Conservation (phyloP, 2,329 filamentous ascomycete genomes). For the Chalara sp. region DNA sequence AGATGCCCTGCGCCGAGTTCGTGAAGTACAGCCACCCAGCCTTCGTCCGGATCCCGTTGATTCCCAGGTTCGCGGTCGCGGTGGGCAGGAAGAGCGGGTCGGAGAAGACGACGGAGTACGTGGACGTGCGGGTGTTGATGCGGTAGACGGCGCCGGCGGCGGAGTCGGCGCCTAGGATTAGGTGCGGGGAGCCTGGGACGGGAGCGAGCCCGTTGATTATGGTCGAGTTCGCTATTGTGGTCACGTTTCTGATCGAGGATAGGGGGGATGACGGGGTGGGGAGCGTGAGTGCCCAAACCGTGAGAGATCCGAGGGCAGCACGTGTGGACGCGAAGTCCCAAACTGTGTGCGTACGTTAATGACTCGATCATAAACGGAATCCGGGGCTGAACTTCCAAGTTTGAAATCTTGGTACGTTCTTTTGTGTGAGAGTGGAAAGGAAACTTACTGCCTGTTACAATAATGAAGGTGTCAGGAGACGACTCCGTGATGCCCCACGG, state of each 20-base stretch:
- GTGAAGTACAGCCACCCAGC: slow-evolving; percentile 19
- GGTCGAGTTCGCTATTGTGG: neutral
- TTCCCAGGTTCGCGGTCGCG: slow-evolving; percentile 11
- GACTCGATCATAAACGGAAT: too few species aligned
- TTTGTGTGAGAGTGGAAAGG: too few species aligned
- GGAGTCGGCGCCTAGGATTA: neutral
- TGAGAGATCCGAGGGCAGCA: neutral
- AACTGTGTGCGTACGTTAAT: neutral
- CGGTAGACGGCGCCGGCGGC: neutral
- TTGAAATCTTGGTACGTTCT: too few species aligned
- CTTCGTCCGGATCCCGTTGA: slow-evolving; percentile 20
- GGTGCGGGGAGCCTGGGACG: neutral
- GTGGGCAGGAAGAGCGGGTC: neutral
- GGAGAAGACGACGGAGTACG: neutral
- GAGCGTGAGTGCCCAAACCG: neutral
- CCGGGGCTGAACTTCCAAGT: too few species aligned
- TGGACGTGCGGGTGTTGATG: neutral
- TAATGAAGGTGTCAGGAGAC: too few species aligned
- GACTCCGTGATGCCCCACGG: too few species aligned
- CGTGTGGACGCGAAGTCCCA: neutral
- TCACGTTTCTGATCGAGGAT: neutral
- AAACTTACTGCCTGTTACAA: too few species aligned
- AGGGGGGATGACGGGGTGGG: neutral
- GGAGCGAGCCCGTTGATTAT: neutral
- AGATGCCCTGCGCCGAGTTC: slow-evolving; percentile 14